Evolutionary conservation across 192 early-diverging fungal genomes (phyloP), one percentile per base, ranked within the genome.

Genomic region (Coemansia sp.): DNA sequence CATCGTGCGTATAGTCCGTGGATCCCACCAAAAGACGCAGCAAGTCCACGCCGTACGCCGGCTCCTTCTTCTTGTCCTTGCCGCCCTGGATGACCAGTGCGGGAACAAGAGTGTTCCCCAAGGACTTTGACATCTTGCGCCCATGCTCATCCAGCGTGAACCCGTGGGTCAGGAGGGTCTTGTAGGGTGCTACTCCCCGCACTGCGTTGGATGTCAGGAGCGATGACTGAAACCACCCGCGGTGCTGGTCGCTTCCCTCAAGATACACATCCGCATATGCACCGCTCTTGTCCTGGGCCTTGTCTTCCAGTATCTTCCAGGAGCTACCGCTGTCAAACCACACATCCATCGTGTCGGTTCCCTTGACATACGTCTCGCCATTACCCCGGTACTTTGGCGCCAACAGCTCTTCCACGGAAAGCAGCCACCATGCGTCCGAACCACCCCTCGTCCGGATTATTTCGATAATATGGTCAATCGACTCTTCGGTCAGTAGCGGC

Each of bases 161-260:
- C n/a, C 87, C 89, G 47, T 91, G 89, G 0, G 87, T 89, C 41
- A 90, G 62, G 33, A 91, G 48, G 3, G 76, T 75, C 6, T 63
- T 67, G 69, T 80, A 91, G 5, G 88, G 89, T 0, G 80, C 60
- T 33, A 83, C 75, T 6, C 82, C 82, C 17, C 77, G 80, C 16
- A 82, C 55, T 3, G 88, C 86, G 20, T 83, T 63, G 3, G 82
- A 84, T 11, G 86, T 87, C 33, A 90, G 66, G 26, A 88, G 58
- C 7, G 86, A 88, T 12, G 86, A 90, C 52, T 88, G 85, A 74
- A 90, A 90, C 88, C 88, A 90, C 5, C 86, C 88, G 29, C 88
- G 81, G 67, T 90, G 84, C 47, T 90, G 88, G 57, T 90, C 86
- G 44, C 79, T 85, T 12, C 88, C 88, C 54, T 90, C 86, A 6